Base-by-base conservation (phyloP, 305 asterid species). In the Petunia hybrid region DNA sequence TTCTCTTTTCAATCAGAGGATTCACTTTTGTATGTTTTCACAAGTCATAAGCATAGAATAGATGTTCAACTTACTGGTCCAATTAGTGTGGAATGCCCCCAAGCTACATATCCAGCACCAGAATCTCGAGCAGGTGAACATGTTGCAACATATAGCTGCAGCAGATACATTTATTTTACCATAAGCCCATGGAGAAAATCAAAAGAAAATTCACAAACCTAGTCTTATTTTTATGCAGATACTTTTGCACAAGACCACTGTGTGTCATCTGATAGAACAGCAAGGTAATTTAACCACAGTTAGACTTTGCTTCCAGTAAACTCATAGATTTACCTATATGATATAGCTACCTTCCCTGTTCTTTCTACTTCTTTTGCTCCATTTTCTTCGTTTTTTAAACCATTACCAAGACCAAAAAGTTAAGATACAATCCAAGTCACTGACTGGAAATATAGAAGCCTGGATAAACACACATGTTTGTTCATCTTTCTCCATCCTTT, bases 61-160 rank as follows among this genome's bases (percentile, higher is more conserved):
- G 2, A 41, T 9, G 41, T 10, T 64, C 4, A 65, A 86, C 97
- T 91, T 86, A 94, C 98, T 5, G 98, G 99, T 77, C 98, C 97
- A 48, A 95, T 80, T 16, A 95, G 94, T 3, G 99, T 89, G 16
- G 99, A 95, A 85, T 94, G 99, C 8, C 99, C 99, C 99, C 98
- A 95, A 22, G 97, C 99, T 48, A 94, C 89, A 48, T 91, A 94
- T 78, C 95, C 98, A 83, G 94, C 97, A 66, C 82, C 85, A 85
- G 84, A 86, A 84, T 91, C 97, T 63, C 99, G 95, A 85, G 98
- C 98, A 82, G 99, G 98, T 3, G 99, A 90, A 82, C 99, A 95
- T 67, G 98, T 94, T 78, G 98, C 99, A 67, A 95, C 93, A 65
- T 89, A 95, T 82, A 94, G 48, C 98, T 95, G 93, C 79, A 83